phyloP scores from a whole-genome alignment of 2,329 filamentous ascomycete genomes.

The Corinectria fuckeliana region DNA sequence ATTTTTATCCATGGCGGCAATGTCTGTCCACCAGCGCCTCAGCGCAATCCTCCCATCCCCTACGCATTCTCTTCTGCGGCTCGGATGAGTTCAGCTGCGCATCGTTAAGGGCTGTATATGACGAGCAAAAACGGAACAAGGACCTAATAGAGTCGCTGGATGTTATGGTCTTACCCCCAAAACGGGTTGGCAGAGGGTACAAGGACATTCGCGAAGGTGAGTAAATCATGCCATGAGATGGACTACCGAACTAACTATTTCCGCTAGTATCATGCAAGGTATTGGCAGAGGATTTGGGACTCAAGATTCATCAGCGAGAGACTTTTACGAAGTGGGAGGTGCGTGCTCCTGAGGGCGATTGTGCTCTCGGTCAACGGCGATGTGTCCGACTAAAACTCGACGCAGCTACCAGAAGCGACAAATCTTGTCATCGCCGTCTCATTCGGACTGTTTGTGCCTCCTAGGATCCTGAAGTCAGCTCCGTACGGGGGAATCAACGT shows the following conservation, averaged over 20 bases:
- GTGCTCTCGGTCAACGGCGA: neutral
- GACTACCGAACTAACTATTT: neutral
- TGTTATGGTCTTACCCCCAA: conserved; percentile 82
- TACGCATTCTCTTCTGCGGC: conserved; percentile 92
- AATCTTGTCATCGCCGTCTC: conserved; percentile 92
- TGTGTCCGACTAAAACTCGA: conserved; percentile 7
- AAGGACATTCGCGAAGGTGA: conserved; percentile 71
- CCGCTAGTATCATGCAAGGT: conserved; percentile 73
- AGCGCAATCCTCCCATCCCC: conserved; percentile 56
- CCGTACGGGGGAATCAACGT: conserved; percentile 91
- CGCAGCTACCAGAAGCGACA: conserved; percentile 63
- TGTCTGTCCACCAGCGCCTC: conserved; percentile 27
- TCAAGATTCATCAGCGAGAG: conserved; percentile 76
- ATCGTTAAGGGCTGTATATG: conserved; percentile 73
- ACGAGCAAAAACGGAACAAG: conserved; percentile 60
- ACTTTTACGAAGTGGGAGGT: conserved; percentile 85
- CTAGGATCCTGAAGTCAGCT: conserved; percentile 70
- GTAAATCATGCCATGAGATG: conserved; percentile 16
- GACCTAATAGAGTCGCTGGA: conserved; percentile 76
- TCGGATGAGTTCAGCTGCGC: conserved; percentile 89
- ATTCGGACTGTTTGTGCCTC: conserved; percentile 89
- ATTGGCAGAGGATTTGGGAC: conserved; percentile 65
- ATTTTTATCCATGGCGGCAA: conserved; percentile 16
- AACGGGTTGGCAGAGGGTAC: conserved; percentile 76
- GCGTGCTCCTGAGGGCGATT: conserved; percentile 38